These are phyloP conservation scores for Trichoderma pleuroti DNA, from an alignment of 2,329 filamentous ascomycete genomes.

Conservation along the genomic window DNA sequence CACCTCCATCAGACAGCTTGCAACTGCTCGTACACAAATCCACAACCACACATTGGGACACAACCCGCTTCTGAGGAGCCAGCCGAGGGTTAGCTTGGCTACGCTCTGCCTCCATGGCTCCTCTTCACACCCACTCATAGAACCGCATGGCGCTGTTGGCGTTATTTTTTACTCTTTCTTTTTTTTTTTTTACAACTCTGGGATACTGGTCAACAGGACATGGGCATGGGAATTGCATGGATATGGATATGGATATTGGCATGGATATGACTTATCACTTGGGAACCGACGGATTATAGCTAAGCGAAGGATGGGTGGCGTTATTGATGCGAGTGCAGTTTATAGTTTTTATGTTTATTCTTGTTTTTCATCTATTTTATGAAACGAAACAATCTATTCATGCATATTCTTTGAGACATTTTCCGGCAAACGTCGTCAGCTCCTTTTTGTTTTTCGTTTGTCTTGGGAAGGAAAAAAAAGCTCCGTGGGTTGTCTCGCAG, in stretches of 20 bases:
- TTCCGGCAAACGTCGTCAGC: not conserved
- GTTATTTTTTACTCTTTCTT: not conserved
- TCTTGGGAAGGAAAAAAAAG: not conserved
- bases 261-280: not conserved
- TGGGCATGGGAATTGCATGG: not conserved
- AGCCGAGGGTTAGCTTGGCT: not conserved
- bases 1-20: not conserved
- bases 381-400: not conserved
- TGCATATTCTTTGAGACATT: not conserved
- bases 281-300: not conserved
- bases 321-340: not conserved
- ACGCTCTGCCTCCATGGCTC: not conserved
- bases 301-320: slow-evolving; percentile 12
- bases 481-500: not conserved
- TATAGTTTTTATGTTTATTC: not conserved
- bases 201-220: not conserved
- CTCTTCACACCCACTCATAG: not conserved
- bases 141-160: not conserved
- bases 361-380: not conserved
- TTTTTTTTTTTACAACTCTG: not conserved
- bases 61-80: not conserved
- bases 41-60: not conserved
- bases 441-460: not conserved
- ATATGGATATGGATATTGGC: not conserved
- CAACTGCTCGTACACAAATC: not conserved